A percentile compares a stretch with the other conserved stretches of the same genome.
Evolutionary conservation across 2,329 filamentous ascomycete species (phyloP).

Genomic region (Penicillium corylophilum): DNA sequence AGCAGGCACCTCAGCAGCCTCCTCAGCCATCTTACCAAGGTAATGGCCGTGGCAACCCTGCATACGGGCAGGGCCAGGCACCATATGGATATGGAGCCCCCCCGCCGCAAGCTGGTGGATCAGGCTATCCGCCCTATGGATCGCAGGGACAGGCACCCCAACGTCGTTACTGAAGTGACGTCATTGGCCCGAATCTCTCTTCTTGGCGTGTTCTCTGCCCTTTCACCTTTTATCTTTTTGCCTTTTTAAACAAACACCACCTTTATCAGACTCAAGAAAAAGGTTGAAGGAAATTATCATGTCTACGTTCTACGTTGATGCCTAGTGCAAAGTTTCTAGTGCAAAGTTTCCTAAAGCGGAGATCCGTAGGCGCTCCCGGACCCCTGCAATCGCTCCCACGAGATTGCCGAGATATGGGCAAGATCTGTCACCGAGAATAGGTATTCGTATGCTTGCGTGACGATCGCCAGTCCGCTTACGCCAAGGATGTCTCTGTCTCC

Average conservation of each 20-base stretch:
- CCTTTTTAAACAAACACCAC: not conserved
- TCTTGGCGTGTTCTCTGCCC: not conserved
- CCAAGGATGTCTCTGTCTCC: not conserved
- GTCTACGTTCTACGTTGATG: not conserved
- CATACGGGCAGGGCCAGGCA: constrained; percentile 24
- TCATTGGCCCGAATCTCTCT: not conserved
- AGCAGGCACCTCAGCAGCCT: constrained; percentile 8
- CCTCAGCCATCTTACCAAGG: constrained; percentile 14
- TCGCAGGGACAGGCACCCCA: constrained; percentile 22
- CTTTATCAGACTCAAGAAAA: not conserved
- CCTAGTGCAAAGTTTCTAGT: not conserved
- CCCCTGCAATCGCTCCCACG: not conserved
- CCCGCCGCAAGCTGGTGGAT: constrained; percentile 18
- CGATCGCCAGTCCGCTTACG: not conserved
- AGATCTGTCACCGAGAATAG: not conserved
- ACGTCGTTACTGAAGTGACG: constrained; percentile 26
- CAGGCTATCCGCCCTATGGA: constrained; percentile 20
- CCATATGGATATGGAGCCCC: constrained; percentile 24
- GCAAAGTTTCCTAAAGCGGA: not conserved
- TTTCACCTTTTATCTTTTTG: not conserved
- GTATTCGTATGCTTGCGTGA: too few relatives aligned
- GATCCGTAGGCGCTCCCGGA: not conserved
- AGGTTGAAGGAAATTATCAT: not conserved
- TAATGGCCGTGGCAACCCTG: constrained; percentile 8
- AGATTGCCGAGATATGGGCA: not conserved